Base-by-base conservation (phyloP, 306 rosid species). In the Neltuma alba region DNA sequence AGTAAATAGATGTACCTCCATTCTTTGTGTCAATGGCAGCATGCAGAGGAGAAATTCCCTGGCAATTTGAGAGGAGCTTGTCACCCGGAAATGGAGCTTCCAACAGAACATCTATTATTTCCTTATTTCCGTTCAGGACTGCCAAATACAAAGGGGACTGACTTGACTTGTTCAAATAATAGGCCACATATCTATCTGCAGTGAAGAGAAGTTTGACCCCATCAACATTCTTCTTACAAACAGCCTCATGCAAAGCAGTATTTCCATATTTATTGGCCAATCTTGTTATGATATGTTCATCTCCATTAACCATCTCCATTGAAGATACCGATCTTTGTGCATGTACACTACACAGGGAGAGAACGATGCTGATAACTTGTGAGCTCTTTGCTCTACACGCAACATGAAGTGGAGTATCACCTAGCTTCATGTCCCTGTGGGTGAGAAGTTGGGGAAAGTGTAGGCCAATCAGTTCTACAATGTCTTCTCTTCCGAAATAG, bases 381-480 rank as follows among this genome's bases (percentile, higher is more conserved):
- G 10, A 44, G 20, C 20, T 44, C 2, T 25, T 27, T 12, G 40
- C 21, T 75, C 60, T 75, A 0, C 60, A 16, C 0, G 80, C 77
- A 4, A 76, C 42, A 18, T 85, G 88, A 37, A 84, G 83, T 23
- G 83, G 54, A 2, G 76, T 77, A 23, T 79, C 60, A 8, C 77
- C 69, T 25, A 14, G 16, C 66, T 37, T 12, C 0, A 18, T 20
- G 80, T 81, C 78, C 25, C n/a, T 45, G 1, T 13, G 13, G 1
- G 23, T 11, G 14, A 76, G 41, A 30, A 61, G 76, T 6, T 18
- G 11, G 3, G 68, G 61, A 20, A 15, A 20, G 42, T 30, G 36
- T 15, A 30, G 3, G 4, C 44, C 23, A 33, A 85, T 38, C 4
- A 20, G 13, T 11, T 1, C 13, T 2, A 21, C 80, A 6, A 58